phyloP scores from a whole-genome alignment of 306 rosid species.

The Sicyos edulis region DNA sequence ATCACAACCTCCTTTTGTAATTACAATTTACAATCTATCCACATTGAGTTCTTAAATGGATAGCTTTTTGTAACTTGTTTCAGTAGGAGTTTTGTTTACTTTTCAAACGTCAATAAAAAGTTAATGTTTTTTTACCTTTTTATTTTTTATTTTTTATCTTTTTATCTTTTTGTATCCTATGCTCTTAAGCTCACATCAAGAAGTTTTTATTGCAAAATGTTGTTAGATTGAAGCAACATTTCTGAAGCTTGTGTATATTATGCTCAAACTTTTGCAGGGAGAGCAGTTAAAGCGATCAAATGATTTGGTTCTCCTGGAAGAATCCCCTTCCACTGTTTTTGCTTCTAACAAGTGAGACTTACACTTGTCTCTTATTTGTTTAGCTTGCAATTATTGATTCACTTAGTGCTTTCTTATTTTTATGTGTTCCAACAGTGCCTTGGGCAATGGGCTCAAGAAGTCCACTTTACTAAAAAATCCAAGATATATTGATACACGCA shows the following conservation, averaged over 20 bases:
- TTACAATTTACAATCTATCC: too few species aligned
- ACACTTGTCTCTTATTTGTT: slow-evolving; percentile 9
- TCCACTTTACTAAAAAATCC: slow-evolving; percentile 40
- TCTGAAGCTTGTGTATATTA: neutral
- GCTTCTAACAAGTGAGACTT: slow-evolving; percentile 31
- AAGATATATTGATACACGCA: slow-evolving; percentile 50
- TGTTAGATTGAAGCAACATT: neutral
- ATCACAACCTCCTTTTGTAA: too few species aligned
- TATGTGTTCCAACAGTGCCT: slow-evolving; percentile 30
- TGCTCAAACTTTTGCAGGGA: slow-evolving; percentile 33
- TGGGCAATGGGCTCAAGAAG: slow-evolving; percentile 39
- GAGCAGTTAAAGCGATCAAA: slow-evolving; percentile 44
- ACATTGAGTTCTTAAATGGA: too few species aligned
- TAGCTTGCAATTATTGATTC: slow-evolving; percentile 5
- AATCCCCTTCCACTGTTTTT: slow-evolving; percentile 33
- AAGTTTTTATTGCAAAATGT: neutral
- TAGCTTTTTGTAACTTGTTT: too few species aligned
- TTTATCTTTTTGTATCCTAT: neutral
- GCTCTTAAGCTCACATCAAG: neutral
- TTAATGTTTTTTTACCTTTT: too few species aligned
- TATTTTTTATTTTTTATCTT: too few species aligned
- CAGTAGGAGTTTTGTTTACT: too few species aligned
- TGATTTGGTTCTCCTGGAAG: slow-evolving; percentile 30
- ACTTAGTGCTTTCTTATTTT: slow-evolving; percentile 22
- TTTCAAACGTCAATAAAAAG: too few species aligned